Base-by-base conservation (phyloP, 2,329 filamentous ascomycete species). In the Apiospora saccharicola region DNA sequence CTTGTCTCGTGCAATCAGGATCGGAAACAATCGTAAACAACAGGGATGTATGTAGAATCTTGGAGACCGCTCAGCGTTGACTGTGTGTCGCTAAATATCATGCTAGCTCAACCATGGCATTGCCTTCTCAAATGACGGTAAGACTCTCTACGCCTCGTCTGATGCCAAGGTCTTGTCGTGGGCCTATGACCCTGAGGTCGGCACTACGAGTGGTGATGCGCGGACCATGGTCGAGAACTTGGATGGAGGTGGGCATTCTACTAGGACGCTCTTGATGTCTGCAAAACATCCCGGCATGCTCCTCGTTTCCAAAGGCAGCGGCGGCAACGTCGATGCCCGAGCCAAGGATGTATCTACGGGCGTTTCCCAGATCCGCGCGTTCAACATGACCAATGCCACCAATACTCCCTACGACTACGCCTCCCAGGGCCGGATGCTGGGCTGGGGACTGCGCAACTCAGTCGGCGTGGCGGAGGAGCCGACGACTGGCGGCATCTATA, bases 391-490 rank as follows among this genome's bases (percentile, higher is more conserved):
- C 72, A 80, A 72, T 46, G 82, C 64, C 51, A 76, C 71, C 43
- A 73, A 30, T 43, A 77, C 57, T 72, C 75, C 64, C 53, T 76
- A 2, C 78, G 81, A 87, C 74, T 90, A 85, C 68, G 83, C 86
- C 49, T 75, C 82, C 81, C 73, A 88, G n/a, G 88, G 88, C 3
- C 74, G 77, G 8, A 76, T 87, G 0, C 81, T 90, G 2, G 88
- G 91, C 22, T 94, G 92, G 91, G 93, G 93, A 12, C 84, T 94
- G 70, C 86, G 92, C 46, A 94, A 94, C 79, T 91, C 91, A 0
- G 92, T 94, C 6, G 92, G 92, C 24, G 83, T 94, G 5, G 90
- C 84, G 19, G 91, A 93, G 79, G 85, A 93, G 71, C 87, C 86
- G 1, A 72, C 75, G 7, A 83, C 83, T 0, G 88, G 87, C 44